Conservation (phyloP, 2,329 filamentous ascomycete species). For the Stachybotrys elegans region DNA sequence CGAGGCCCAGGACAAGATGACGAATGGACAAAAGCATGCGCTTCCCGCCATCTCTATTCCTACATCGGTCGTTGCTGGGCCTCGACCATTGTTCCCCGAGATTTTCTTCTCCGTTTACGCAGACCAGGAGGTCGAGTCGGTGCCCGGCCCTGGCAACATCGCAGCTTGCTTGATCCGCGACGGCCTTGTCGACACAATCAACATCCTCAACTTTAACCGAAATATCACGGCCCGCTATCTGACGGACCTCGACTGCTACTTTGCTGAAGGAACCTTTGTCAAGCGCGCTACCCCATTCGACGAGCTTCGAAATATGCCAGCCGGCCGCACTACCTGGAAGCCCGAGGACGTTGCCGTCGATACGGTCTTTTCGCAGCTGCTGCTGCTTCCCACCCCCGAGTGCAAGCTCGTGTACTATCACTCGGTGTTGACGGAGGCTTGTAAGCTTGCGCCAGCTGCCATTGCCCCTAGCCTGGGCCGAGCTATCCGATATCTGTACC, state of each 20-base stretch:
- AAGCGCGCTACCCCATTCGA: constrained; percentile 93
- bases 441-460: constrained; percentile 93
- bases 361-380: constrained; percentile 91
- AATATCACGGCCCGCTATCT: constrained; percentile 81
- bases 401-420: constrained; percentile 98
- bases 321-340: constrained; percentile 78
- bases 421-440: constrained; percentile 87
- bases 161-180: constrained; percentile 82
- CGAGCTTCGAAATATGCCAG: constrained; percentile 66
- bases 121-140: constrained; percentile 81
- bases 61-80: constrained; percentile 66
- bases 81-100: constrained; percentile 80
- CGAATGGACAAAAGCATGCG: constrained; percentile 62
- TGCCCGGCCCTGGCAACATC: constrained; percentile 71
- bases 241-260: constrained; percentile 94
- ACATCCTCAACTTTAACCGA: constrained; percentile 88
- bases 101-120: constrained; percentile 90
- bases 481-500: constrained; percentile 88
- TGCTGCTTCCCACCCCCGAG: constrained; percentile 79
- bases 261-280: constrained; percentile 82
- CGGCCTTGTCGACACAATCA: constrained; percentile 85
- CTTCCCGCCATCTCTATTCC: constrained; percentile 76
- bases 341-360: constrained; percentile 97
- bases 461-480: constrained; percentile 90
- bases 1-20: constrained; percentile 55